Evolutionary conservation across 805 yeast species (phyloP).

Genomic region (Saturnispora galanensis): DNA sequence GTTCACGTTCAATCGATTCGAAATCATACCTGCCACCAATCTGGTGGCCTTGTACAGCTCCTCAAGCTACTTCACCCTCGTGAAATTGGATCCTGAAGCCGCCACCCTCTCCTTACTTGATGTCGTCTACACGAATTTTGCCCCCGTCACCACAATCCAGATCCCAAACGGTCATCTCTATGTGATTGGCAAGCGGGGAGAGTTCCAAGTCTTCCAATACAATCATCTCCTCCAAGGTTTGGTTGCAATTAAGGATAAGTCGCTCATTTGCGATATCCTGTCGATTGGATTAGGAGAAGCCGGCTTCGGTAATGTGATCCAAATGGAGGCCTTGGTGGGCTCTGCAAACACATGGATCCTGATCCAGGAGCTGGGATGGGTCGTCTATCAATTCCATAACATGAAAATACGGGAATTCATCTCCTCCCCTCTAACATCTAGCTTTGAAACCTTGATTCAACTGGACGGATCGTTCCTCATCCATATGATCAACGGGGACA

Average conservation of each 20-base stretch:
- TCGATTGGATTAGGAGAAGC: conserved; percentile 10
- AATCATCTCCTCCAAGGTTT: conserved; percentile 4
- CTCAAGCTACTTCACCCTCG: conserved; percentile 3
- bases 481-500: conserved; percentile 15
- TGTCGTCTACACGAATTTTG: conserved; percentile 14
- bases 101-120: conserved; percentile 1
- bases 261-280: not conserved
- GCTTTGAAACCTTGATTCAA: conserved; percentile 13
- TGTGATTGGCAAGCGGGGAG: conserved; percentile 16
- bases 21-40: conserved; percentile 4
- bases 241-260: conserved; percentile 1
- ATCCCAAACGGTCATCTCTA: conserved; percentile 16
- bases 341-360: conserved; percentile 15
- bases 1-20: not conserved
- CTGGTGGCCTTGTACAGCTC: conserved; percentile 3
- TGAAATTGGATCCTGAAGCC: not conserved
- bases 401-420: conserved; percentile 11
- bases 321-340: conserved; percentile 9
- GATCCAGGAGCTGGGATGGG: conserved; percentile 25
- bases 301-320: conserved; percentile 16
- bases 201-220: conserved; percentile 15
- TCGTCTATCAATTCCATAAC: conserved; percentile 15
- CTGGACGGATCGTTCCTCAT: conserved; percentile 13
- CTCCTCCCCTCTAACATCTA: conserved; percentile 20
- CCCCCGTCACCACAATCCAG: conserved; percentile 18